These are phyloP conservation scores for Aspergillus piperis DNA, from an alignment of 2,329 filamentous ascomycete species.

Conservation along the genomic window DNA sequence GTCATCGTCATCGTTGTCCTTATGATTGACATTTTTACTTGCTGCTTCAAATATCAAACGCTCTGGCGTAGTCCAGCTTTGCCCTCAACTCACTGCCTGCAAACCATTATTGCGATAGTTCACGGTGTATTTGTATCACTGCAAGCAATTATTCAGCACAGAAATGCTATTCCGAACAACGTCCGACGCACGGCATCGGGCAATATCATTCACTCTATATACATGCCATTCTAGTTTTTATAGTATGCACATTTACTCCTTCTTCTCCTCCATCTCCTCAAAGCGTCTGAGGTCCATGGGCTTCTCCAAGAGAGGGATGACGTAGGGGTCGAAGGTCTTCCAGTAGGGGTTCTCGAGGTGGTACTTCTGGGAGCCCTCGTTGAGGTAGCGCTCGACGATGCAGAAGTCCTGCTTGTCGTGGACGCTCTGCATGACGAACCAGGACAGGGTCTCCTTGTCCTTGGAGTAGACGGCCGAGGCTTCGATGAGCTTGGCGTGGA, in stretches of 20 bases:
- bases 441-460: conserved; percentile 69
- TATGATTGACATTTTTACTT: too few relatives aligned
- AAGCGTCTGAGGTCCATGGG: conserved; percentile 69
- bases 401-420: conserved; percentile 70
- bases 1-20: too few relatives aligned
- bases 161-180: neutral
- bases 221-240: neutral
- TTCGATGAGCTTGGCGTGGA: conserved; percentile 72
- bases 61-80: too few relatives aligned
- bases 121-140: too few relatives aligned
- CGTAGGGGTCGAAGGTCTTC: conserved; percentile 75
- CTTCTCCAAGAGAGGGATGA: conserved; percentile 66
- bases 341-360: conserved; percentile 71
- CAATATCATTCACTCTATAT: neutral
- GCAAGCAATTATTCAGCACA: neutral
- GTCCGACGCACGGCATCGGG: neutral
- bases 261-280: conserved; percentile 70
- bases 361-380: conserved; percentile 62
- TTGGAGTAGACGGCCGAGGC: conserved; percentile 71
- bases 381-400: conserved; percentile 72
- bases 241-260: conserved; percentile 27
- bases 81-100: too few relatives aligned
- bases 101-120: accelerated
- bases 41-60: accelerated
- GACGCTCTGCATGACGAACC: conserved; percentile 77